phyloP scores from a whole-genome alignment of 768 basidiomycete species.

The Lyophyllum decastes region DNA sequence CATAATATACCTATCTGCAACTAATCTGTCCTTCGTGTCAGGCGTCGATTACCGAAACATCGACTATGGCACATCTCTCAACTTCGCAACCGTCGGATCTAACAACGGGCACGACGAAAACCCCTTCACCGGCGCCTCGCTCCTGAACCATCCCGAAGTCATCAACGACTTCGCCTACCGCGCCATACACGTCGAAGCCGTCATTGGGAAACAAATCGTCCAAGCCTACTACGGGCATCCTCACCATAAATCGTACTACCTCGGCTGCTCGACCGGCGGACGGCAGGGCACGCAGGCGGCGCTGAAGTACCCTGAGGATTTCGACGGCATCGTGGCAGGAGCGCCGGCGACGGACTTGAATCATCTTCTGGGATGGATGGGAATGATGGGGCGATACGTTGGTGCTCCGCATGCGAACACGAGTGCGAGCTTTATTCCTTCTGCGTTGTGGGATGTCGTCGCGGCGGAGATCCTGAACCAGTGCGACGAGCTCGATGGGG shows the following conservation, averaged over 20 bases:
- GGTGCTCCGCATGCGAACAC: background rate
- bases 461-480: conserved; percentile 13
- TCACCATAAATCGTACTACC: conserved; percentile 3
- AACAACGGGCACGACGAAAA: conserved; percentile 6
- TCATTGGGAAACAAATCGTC: background rate
- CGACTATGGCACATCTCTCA: background rate
- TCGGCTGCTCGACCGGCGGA: conserved; percentile 9
- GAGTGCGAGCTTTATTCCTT: background rate
- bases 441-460: conserved; percentile 4
- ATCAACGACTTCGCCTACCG: conserved; percentile 10
- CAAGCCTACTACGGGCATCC: background rate
- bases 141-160: conserved; percentile 4
- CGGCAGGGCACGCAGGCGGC: conserved; percentile 7
- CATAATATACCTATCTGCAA: background rate
- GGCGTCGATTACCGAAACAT: conserved; percentile 1
- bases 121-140: background rate
- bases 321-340: conserved; percentile 10
- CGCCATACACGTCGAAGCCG: conserved; percentile 3
- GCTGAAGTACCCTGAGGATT: conserved; percentile 14
- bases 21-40: background rate
- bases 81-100: conserved; percentile 7
- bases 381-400: background rate
- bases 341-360: conserved; percentile 3
- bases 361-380: background rate
- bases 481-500: conserved; percentile 15